Evolutionary conservation across 208 protist species (phyloP), one percentile per base, ranked within the genome.

Genomic region (Porcisia hertigi): DNA sequence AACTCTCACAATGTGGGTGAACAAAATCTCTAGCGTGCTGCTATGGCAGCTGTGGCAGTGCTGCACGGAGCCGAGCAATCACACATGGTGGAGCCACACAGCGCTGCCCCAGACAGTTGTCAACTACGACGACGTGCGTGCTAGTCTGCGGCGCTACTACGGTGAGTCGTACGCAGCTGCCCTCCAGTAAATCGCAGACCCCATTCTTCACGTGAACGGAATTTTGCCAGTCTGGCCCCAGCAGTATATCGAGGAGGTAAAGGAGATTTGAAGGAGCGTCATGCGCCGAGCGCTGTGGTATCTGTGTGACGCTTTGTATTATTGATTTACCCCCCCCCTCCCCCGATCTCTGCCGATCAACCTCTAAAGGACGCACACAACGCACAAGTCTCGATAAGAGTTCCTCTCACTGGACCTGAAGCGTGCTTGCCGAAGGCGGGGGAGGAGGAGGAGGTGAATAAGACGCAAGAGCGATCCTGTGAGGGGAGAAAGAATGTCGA

Each of bases 41-140:
- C 67, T 16, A 25, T 43, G 12, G 58, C 70, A 43, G 77, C 58
- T 1, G 71, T 69, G 63, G 18, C 62, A 0, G 77, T 76, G 16
- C 69, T 76, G 34, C 39, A 62, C 58, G 77, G 71, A 6, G 77
- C 77, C 23, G 64, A 55, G 14, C 41, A 45, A 34, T 81, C 65
- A 18, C 54, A 62, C 8, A 54, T 81, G 30, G 34, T 3, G 30
- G 23, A 73, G 9, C 47, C 65, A 23, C 5, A 39, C 0, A n/a
- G 20, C 6, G 63, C 45, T 82, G 39, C 66, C 75, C 58, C 78
- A 78, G 73, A 78, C 73, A 30, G 73, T 78, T 18, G 45, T 82
- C 30, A 53, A 73, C 57, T 60, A 77, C 72, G 69, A 82, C n/a
- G 67, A 62, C 34, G 78, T 52, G 18, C 78, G 73, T 30, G 69